Base-by-base conservation (phyloP, 164 flowering plant species). In the Aristolochia californica region DNA sequence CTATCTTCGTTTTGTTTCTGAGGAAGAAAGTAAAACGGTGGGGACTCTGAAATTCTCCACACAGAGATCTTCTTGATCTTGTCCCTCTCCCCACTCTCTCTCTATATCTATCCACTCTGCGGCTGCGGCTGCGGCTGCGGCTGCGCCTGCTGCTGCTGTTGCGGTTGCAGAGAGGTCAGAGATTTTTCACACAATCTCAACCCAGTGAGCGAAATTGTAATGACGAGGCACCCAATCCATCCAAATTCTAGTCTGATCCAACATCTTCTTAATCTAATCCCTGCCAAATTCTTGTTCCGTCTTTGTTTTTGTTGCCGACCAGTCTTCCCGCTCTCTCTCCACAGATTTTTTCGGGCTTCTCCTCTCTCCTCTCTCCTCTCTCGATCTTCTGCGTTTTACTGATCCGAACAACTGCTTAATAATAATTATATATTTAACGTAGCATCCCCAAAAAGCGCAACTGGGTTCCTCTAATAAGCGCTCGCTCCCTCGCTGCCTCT, bases 381-480 rank as follows among this genome's bases (percentile, higher is more conserved):
- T 7, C 40, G 10, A 34, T 34, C 40, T 34, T 34, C 10, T 34
- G 40, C 40, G 10, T 8, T 34, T 12, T 55, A 60, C 21, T 49
- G 61, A 59, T 57, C 43, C 54, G 22, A 27, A 17, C 18, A 25
- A n/a, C 56, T 28, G 40, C 43, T 15, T 16, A 28, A 28, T 16
- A 28, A 30, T 30, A 18, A 54, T 50, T 24, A 23, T 14, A 22
- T n/a, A 23, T 48, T 34, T 34, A 34, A 34, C 10, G 40, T 38
- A 59, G 71, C 62, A 65, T 59, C 64, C 70, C 69, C 57, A 62
- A 63, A 71, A 74, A 75, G 78, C 55, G 68, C 57, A 63, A 58
- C 53, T 53, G 59, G 58, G 57, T 67, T 72, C 28, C 21, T 20
- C 51, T 20, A 45, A 44, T 48, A 54, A 54, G 28, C 62, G 63